phyloP scores from a whole-genome alignment of 495 filamentous ascomycete species.

The Neurospora sp. region DNA sequence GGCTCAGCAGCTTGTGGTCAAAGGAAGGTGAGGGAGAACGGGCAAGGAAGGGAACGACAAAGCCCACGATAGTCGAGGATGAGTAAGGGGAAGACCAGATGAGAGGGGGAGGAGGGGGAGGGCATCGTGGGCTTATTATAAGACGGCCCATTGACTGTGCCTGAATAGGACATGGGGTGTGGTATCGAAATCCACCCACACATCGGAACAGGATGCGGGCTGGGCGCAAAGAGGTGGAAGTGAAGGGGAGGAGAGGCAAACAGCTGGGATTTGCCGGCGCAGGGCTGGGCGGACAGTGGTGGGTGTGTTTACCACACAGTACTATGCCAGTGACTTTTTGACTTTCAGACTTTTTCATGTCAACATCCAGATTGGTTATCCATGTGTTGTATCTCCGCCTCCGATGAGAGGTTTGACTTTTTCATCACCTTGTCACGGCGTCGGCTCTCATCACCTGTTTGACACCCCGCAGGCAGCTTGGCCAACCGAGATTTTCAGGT shows the following conservation, averaged over 20 bases:
- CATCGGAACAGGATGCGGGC: neutral
- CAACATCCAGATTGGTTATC: neutral
- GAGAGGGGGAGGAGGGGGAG: neutral
- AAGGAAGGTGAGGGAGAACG: slow-evolving; percentile 1
- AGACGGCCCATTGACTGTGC: neutral
- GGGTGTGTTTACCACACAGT: neutral
- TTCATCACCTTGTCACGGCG: neutral
- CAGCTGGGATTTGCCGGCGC: neutral
- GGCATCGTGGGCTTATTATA: neutral
- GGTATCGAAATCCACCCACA: neutral
- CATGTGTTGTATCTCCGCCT: neutral
- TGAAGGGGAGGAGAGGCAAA: neutral
- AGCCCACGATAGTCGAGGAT: neutral
- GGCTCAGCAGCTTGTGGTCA: slow-evolving; percentile 9
- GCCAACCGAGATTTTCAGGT: neutral
- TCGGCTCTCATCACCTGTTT: neutral
- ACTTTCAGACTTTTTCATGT: neutral
- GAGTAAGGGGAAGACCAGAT: neutral
- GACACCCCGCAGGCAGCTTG: neutral
- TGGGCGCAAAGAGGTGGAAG: neutral
- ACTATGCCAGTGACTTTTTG: neutral
- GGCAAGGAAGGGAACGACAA: slow-evolving; percentile 11
- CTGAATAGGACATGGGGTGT: neutral
- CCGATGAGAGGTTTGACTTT: neutral
- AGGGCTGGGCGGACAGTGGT: neutral